Base-by-base conservation (phyloP, 1,284 basidiomycete genomes). In the Laetiporus sulphureus region DNA sequence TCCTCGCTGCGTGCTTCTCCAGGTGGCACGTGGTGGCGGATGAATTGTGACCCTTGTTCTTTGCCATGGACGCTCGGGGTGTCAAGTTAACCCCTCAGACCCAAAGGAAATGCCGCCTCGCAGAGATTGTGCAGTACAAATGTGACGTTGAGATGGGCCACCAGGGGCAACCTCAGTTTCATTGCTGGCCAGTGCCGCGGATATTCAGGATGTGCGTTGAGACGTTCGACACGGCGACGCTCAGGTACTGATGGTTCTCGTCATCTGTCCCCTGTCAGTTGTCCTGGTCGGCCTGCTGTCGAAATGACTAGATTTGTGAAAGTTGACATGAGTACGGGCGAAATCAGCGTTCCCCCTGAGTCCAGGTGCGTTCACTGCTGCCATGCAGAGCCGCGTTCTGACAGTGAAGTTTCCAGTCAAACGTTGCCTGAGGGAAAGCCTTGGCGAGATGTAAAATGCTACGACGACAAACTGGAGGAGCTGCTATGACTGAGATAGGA, bases 141-240 rank as follows among this genome's bases (percentile, higher is more conserved):
- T 89, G 85, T 56, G 64, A 75, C 41, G 51, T 64, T 24, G 67
- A 71, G 47, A 50, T 53, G 27, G 52, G 48, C 12, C 42, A 46
- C 21, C 47, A 47, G 21, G 67, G 64, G 12, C 55, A 46, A 25
- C 57, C 58, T 5, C 61, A 66, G 27, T 59, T 75, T 30, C 71
- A 76, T 41, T 89, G 85, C 55, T 77, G 74, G 55, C 85, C 84
- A 3, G 62, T 89, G 36, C 75, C 80, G 23, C 75, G 86, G 12
- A 71, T 89, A 31, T 83, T 89, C 53, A 69, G 69, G 60, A 65
- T 85, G 85, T 84, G 55, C 61, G 79, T 69, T 20, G n/a, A n/a
- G 13, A 13, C 25, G 8, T 8, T 27, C 25, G n/a, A 29, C 44
- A 41, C 25, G 41, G 24, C 33, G 32, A n/a, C n/a, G n/a, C n/a